Conservation (phyloP, 1,139 yeast species). For the Lodderomyces margitis region DNA sequence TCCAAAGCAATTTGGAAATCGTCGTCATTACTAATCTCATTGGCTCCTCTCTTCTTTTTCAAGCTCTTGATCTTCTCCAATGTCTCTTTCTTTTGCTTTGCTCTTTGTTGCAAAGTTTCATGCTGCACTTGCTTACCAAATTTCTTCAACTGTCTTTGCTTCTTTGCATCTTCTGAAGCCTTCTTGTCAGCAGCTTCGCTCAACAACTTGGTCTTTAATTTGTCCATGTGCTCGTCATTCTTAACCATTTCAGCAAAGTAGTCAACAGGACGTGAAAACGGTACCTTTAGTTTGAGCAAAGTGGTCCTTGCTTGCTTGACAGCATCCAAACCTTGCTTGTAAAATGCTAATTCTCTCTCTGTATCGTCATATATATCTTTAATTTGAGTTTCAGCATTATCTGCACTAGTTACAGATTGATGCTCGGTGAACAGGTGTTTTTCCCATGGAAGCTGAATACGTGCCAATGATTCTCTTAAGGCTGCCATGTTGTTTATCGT, state of each 20-base stretch:
- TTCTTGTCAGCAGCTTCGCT: constrained; percentile 87
- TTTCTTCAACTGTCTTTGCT: constrained; percentile 92
- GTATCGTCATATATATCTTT: constrained; percentile 95
- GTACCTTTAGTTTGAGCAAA: constrained; percentile 66
- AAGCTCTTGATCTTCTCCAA: constrained; percentile 85
- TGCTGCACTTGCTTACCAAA: constrained; percentile 97
- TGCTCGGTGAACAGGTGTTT: constrained; percentile 79
- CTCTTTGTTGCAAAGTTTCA: constrained; percentile 91
- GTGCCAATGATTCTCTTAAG: constrained; percentile 61
- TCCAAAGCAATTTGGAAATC: constrained; percentile 78
- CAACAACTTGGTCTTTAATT: constrained; percentile 75
- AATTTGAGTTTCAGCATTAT: constrained; percentile 60
- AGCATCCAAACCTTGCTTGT: constrained; percentile 90
- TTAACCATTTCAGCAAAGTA: constrained; percentile 99
- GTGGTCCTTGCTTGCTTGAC: constrained; percentile 69
- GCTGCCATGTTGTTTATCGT: constrained; percentile 77
- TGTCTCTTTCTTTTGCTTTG: constrained; percentile 88
- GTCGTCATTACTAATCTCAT: constrained; percentile 64
- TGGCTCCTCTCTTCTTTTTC: constrained; percentile 80
- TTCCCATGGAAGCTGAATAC: constrained; percentile 70
- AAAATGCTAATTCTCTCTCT: constrained; percentile 67
- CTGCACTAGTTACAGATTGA: constrained; percentile 65
- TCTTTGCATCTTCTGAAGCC: constrained; percentile 91
- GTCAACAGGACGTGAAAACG: constrained; percentile 91
- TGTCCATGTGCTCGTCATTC: constrained; percentile 98